Percentiles rank a stretch among this genome's conserved stretches.
Conservation (phyloP, 345 rosid species). For the Turnera subulata region DNA sequence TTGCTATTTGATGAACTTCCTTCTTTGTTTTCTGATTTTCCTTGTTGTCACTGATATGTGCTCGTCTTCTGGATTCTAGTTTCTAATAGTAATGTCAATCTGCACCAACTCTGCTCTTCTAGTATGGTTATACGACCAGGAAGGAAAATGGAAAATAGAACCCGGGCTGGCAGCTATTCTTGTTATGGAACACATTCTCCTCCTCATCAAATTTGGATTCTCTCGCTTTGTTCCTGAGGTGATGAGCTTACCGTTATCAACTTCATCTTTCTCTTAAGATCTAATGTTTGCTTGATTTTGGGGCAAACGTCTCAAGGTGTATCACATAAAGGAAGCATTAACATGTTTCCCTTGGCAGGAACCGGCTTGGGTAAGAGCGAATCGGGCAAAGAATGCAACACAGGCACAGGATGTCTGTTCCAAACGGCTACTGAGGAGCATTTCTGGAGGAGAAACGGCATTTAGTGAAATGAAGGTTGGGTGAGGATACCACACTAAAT, state of each 20-base stretch:
- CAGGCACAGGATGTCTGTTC: conserved; percentile 73
- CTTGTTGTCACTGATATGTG: not conserved
- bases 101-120: conserved; percentile 85
- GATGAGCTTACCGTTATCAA: conserved; percentile 1
- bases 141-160: conserved; percentile 88
- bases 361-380: conserved; percentile 93
- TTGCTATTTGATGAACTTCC: too few species aligned
- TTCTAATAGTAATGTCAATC: conserved; percentile 81
- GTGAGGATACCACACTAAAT: conserved; percentile 1
- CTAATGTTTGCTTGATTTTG: too few species aligned
- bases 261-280: too few species aligned
- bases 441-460: conserved; percentile 41
- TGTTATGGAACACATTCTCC: conserved; percentile 72
- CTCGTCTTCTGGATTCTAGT: conserved; percentile 32
- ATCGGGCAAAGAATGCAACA: conserved; percentile 54
- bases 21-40: not conserved
- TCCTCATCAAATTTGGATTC: conserved; percentile 73
- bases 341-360: conserved; percentile 36
- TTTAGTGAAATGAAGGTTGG: conserved; percentile 20
- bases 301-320: too few species aligned
- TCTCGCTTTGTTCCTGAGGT: conserved; percentile 85
- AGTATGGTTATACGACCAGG: conserved; percentile 81
- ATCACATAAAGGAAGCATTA: too few species aligned
- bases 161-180: conserved; percentile 89
- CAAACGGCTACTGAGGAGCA: conserved; percentile 62